Evolutionary conservation across 1,284 basidiomycete genomes (phyloP).

Genomic region (Coniferiporia sulphurascens): DNA sequence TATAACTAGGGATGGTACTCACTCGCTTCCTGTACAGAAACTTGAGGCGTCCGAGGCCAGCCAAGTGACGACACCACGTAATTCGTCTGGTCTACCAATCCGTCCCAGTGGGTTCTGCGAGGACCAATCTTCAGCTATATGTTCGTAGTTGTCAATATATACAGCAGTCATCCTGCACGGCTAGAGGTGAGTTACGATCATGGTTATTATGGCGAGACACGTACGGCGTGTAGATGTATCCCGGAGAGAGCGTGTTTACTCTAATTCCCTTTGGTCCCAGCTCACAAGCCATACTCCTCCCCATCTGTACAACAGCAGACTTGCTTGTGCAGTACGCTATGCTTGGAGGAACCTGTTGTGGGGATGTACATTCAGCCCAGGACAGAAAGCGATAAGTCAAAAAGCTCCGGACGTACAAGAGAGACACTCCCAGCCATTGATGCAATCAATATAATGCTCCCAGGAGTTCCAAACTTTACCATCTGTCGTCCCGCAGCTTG

Average conservation of each 20-base stretch:
- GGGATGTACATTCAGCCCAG: too few relatives aligned
- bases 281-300: constrained; percentile 80
- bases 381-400: too few relatives aligned
- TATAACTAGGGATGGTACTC: constrained; percentile 28
- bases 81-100: constrained; percentile 70
- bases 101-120: constrained; percentile 69
- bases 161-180: constrained; percentile 64
- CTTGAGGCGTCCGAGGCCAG: constrained; percentile 74
- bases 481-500: constrained; percentile 61
- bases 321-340: constrained; percentile 80
- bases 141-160: constrained; percentile 65
- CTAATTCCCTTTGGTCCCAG: constrained; percentile 66
- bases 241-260: constrained; percentile 73
- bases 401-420: too few relatives aligned
- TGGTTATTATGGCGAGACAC: constrained; percentile 23
- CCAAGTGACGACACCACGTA: constrained; percentile 76
- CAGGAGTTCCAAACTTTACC: constrained; percentile 61
- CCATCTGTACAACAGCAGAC: constrained; percentile 79
- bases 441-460: constrained; percentile 78
- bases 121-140: constrained; percentile 69
- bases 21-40: constrained; percentile 75
- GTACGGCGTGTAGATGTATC: constrained; percentile 70
- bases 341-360: constrained; percentile 61
- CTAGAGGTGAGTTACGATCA: neutral
- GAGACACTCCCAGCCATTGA: constrained; percentile 85